Evolutionary conservation across 768 basidiomycete species (phyloP).

Genomic region (Plicaturopsis crispa): DNA sequence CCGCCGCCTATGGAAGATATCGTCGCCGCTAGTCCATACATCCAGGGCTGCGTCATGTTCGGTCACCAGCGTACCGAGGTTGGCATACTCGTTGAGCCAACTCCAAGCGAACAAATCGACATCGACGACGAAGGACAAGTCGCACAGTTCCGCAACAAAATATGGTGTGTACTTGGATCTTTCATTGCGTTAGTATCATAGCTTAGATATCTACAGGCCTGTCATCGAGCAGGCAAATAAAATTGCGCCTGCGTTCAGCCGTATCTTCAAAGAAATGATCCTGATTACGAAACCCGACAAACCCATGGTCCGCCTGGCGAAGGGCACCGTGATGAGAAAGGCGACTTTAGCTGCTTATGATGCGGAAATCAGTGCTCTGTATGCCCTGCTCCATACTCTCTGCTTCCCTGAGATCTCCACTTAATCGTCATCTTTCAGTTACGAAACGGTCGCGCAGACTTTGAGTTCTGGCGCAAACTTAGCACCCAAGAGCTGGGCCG

Average conservation of each 20-base stretch:
- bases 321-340: slow-evolving; percentile 38
- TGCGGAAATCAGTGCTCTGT: slow-evolving; percentile 40
- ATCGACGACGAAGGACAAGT: slow-evolving; percentile 18
- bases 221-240: slow-evolving; percentile 35
- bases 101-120: slow-evolving; percentile 18
- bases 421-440: slow-evolving; percentile 13
- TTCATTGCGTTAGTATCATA: neutral
- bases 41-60: slow-evolving; percentile 31
- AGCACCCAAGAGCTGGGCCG: slow-evolving; percentile 17
- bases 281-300: slow-evolving; percentile 31
- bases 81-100: slow-evolving; percentile 25
- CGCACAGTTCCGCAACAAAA: slow-evolving; percentile 23
- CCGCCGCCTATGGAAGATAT: slow-evolving; percentile 25
- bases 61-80: slow-evolving; percentile 25
- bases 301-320: slow-evolving; percentile 36
- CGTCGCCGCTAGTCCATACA: slow-evolving; percentile 11
- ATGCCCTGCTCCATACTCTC: slow-evolving; percentile 8
- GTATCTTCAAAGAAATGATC: slow-evolving; percentile 48
- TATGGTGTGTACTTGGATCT: slow-evolving; percentile 23
- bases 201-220: slow-evolving; percentile 16
- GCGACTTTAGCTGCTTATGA: slow-evolving; percentile 30
- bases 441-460: slow-evolving; percentile 18
- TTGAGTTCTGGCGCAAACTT: slow-evolving; percentile 11
- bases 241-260: slow-evolving; percentile 29
- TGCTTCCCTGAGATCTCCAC: neutral